Evolutionary conservation across 345 rosid genomes (phyloP), one percentile per base, ranked within the genome.

Genomic region (rapeseed (Brassica napus)): DNA sequence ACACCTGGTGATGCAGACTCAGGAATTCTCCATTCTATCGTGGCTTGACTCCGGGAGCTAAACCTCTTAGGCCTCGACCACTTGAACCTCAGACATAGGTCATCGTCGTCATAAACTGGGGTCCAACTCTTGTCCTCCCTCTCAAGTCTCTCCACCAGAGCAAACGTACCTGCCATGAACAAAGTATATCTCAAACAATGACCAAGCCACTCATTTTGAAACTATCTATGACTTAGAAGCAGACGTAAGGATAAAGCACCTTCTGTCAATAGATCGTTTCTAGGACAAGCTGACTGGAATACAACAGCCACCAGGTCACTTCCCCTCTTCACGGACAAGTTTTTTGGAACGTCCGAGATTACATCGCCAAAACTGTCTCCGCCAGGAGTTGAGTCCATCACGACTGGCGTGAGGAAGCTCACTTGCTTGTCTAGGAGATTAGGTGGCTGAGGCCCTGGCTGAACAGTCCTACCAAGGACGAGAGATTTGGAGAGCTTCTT

Each of bases 251-350:
- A 68, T 39, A 35, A 8, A 67, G 64, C 75, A 80, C 99, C 99
- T 82, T 93, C 98, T 0, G 92, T 88, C 92, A 96, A 80, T 24
- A 92, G 88, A 84, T 96, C 97, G 75, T 96, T 96, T 84, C 98
- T 85, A 5, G 97, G 99, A 80, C 97, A 96, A 69, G 92, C 97
- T 12, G 98, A 89, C 94, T 90, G 90, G 86, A 93, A 96, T 67
- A 88, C 86, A 31, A 90, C 98, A 6, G 86, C 82, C 74, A 92
- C 98, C 6, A 0, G 85, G 83, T 81, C 87, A 39, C 70, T 80
- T 5, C 94, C 98, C 72, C 83, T 87, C 86, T 84, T 87, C 84
- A 89, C 87, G 44, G 97, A 88, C 49, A 90, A 80, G 84, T 93
- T 96, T 60, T 80, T 78, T 8, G 90, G 94, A 77, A 93, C 91